These are phyloP conservation scores for Globisporangium echinulatum DNA, from an alignment of 352 stramenopile genomes.

Conservation along the genomic window DNA sequence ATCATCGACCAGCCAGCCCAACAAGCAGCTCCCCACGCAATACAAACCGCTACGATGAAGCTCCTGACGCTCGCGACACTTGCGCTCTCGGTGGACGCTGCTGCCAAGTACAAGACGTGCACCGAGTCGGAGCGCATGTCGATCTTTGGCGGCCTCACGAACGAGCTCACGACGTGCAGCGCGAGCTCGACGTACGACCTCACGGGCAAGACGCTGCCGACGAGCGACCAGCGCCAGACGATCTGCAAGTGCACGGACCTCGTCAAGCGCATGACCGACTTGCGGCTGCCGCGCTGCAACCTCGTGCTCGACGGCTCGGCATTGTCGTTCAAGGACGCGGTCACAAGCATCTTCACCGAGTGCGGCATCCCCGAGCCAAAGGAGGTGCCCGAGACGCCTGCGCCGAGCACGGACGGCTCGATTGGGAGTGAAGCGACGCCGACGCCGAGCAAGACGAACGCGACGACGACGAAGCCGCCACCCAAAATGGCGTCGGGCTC, in stretches of 20 bases:
- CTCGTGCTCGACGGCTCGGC: constrained; percentile 19
- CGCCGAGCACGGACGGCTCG: constrained; percentile 6
- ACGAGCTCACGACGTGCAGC: constrained; percentile 19
- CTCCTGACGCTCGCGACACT: constrained; percentile 4
- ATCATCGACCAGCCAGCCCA: background rate
- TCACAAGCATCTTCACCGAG: constrained; percentile 20
- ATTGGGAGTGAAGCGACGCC: constrained; percentile 1
- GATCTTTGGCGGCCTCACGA: constrained; percentile 13
- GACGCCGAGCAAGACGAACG: background rate
- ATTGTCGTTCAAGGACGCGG: constrained; percentile 22
- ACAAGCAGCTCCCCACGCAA: background rate
- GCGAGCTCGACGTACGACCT: constrained; percentile 19
- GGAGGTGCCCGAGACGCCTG: constrained; percentile 8
- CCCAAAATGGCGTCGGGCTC: constrained; percentile 1
- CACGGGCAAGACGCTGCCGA: constrained; percentile 17
- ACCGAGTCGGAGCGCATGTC: constrained; percentile 10
- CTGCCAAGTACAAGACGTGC: constrained; percentile 10
- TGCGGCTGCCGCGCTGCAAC: constrained; percentile 23
- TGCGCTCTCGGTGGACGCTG: background rate
- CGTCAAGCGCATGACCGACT: constrained; percentile 19
- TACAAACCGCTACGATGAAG: constrained; percentile 1
- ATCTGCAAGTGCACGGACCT: constrained; percentile 27
- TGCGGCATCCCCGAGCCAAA: constrained; percentile 13
- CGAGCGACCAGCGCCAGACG: constrained; percentile 16
- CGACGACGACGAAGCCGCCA: background rate